Evolutionary conservation across 805 yeast species (phyloP).

Genomic region (Saccharomycopsis sp.): DNA sequence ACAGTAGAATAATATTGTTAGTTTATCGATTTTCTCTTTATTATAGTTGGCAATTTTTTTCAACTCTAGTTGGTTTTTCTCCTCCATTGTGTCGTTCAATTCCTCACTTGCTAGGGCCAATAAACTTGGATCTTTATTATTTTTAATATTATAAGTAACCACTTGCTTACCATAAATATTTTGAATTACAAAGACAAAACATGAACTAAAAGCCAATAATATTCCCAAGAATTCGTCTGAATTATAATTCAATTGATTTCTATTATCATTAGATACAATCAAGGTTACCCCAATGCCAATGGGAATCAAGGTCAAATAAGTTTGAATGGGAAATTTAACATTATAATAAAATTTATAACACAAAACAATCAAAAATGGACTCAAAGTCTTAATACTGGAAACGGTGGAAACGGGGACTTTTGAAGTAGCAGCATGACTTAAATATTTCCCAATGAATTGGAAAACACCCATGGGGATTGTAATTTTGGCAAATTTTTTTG

Average conservation of each 20-base stretch:
- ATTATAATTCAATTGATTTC: too few relatives aligned
- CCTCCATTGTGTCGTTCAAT: neutral
- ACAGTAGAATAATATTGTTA: constrained; percentile 62
- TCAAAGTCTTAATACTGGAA: constrained; percentile 83
- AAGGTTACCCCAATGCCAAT: constrained; percentile 76
- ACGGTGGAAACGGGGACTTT: constrained; percentile 85
- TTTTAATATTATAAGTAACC: constrained; percentile 29
- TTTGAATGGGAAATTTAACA: constrained; percentile 44
- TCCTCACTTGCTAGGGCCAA: neutral
- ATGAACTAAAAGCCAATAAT: constrained; percentile 31
- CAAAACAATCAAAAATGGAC: constrained; percentile 79
- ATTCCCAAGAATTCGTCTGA: too few relatives aligned
- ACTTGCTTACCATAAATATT: constrained; percentile 71
- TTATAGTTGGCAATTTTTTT: too few relatives aligned
- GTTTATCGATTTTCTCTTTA: constrained; percentile 44
- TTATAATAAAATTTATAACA: constrained; percentile 58
- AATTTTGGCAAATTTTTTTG: constrained; percentile 45
- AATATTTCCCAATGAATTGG: constrained; percentile 84
- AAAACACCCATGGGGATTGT: constrained; percentile 92
- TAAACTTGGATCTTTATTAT: neutral
- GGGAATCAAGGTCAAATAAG: constrained; percentile 73
- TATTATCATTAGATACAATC: constrained; percentile 43
- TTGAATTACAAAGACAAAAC: constrained; percentile 59
- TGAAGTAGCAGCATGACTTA: constrained; percentile 82
- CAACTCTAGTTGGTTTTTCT: neutral